phyloP scores from a whole-genome alignment of 495 filamentous ascomycete species.

The Hypomontagnella submonticulosa region DNA sequence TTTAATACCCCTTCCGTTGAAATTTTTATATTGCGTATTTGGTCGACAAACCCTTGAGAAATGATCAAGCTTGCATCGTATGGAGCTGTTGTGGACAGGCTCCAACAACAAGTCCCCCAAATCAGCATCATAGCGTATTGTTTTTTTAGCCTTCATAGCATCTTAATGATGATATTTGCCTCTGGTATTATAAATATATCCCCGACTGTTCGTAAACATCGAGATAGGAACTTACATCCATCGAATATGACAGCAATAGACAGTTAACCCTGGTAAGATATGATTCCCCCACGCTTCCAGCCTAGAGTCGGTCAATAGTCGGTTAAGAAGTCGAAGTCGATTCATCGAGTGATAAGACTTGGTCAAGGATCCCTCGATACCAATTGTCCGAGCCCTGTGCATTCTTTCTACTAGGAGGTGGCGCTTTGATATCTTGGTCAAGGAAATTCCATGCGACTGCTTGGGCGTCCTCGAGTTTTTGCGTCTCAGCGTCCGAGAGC shows the following conservation, averaged over 20 bases:
- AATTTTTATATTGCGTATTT: no score
- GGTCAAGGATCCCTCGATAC: constrained; percentile 42
- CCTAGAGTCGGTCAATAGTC: neutral
- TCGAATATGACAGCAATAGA: neutral
- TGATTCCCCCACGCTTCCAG: neutral
- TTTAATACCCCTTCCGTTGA: constrained; percentile 1
- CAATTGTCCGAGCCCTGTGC: constrained; percentile 3
- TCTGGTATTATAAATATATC: no score
- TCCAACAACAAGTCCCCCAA: no score
- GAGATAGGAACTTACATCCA: neutral
- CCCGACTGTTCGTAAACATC: no score
- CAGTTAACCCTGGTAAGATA: neutral
- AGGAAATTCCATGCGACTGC: constrained; percentile 43
- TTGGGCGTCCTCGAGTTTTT: constrained; percentile 71
- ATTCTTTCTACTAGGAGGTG: constrained; percentile 14
- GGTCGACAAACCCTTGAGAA: neutral
- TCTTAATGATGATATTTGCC: no score
- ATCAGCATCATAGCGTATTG: no score
- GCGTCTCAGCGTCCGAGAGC: constrained; percentile 68
- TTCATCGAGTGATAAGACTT: constrained; percentile 16
- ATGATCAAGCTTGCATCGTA: neutral
- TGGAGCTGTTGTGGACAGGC: neutral
- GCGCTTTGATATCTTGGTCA: constrained; percentile 40
- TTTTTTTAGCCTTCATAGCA: no score
- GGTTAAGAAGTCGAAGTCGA: neutral